These are phyloP conservation scores for Porogramme epimiltina DNA, from an alignment of 1,284 basidiomycete species.

Conservation along the genomic window DNA sequence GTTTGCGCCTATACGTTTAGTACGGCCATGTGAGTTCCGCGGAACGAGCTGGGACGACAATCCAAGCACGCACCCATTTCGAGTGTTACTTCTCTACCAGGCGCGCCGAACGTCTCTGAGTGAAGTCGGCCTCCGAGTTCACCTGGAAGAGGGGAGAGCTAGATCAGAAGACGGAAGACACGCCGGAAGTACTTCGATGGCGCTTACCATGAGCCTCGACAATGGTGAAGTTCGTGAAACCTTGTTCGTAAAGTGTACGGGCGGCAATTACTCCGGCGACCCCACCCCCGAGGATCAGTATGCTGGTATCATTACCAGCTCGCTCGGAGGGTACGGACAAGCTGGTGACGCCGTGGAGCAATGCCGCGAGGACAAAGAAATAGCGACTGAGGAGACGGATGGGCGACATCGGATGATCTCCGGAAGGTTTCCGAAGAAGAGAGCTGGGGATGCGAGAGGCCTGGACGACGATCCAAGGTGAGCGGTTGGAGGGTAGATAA, in stretches of 20 bases:
- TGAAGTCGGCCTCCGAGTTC: conserved; percentile 64
- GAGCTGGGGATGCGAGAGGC: too few relatives aligned
- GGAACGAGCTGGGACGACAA: too few relatives aligned
- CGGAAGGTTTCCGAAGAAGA: too few relatives aligned
- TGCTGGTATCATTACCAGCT: too few relatives aligned
- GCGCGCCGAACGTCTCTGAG: conserved; percentile 41
- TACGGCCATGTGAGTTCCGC: background rate
- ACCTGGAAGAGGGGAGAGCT: conserved; percentile 9
- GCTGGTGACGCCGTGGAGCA: too few relatives aligned
- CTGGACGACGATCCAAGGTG: too few relatives aligned
- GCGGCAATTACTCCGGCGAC: conserved; percentile 68
- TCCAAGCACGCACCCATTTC: conserved; percentile 49
- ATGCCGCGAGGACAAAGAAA: too few relatives aligned
- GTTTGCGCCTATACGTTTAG: conserved; percentile 58
- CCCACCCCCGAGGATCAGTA: conserved; percentile 64
- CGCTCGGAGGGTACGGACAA: too few relatives aligned
- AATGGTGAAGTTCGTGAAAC: conserved; percentile 58
- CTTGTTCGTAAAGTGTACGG: conserved; percentile 54
- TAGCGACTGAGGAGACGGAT: too few relatives aligned
- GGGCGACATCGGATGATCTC: too few relatives aligned
- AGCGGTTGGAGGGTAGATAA: too few relatives aligned
- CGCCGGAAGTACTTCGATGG: background rate
- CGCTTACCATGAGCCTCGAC: conserved; percentile 50
- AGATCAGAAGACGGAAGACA: background rate
- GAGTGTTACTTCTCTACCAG: conserved; percentile 40